Evolutionary conservation across 176 grass and related monocot genomes (phyloP), one percentile per base, ranked within the genome.

Genomic region (Oropetium thomaeum): DNA sequence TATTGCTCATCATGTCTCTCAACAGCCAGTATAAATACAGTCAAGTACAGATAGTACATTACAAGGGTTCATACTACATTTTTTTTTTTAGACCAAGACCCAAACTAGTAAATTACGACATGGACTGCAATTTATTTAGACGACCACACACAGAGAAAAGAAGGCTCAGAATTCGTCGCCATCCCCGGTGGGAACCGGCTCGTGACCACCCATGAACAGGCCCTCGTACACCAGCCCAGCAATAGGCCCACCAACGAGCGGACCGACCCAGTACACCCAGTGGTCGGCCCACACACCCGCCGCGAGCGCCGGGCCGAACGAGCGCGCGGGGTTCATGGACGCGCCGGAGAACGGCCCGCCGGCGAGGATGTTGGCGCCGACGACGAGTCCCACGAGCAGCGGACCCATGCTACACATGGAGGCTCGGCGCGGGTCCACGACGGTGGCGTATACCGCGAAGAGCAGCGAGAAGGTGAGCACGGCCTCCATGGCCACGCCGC

Each of bases 251-350:
- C 91, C 91, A 0, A 86, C 40, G 2, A 98, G 39, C 4, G 95
- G 95, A 6, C 95, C 91, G 20, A 88, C 86, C 95, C 86, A 97
- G 37, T 97, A 97, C 11, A 97, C 79, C 95, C 95, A 98, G 26
- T 98, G 95, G 20, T 87, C 71, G 7, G 86, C 73, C 95, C 95
- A 98, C 0, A 81, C 33, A 1, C 88, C 65, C 0, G 70, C 55
- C 5, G 31, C 90, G 13, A 97, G 60, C 25, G 93, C 90, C 4
- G 93, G 93, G 0, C 93, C 88, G 9, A 97, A 97, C 0, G 93
- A 97, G 20, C 88, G 52, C 9, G 90, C 93, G n/a, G 93, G 93
- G 74, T 97, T 97, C 90, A 91, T 97, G 28, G 86, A 97, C 13
- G 88, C 90, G 62, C 88, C 90, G 1, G 88, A 91, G 84, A 89